These are phyloP conservation scores for Singerocomus inundabilis DNA, from an alignment of 1,284 basidiomycete species.

Conservation along the genomic window DNA sequence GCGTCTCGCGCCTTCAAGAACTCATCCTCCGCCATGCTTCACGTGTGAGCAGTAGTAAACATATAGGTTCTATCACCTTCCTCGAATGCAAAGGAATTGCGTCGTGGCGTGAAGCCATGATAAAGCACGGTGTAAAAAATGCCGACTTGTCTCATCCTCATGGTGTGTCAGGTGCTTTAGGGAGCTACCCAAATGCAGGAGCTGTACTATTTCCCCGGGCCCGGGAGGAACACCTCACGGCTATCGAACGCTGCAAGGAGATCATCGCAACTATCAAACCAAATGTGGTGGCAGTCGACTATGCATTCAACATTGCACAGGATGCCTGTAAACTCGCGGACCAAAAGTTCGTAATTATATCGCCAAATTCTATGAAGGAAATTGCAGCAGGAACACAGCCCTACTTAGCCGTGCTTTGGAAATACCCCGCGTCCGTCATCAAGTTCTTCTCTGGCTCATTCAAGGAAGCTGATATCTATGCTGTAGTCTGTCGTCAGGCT, in stretches of 20 bases:
- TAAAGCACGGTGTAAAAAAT: not conserved
- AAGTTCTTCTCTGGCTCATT: not conserved
- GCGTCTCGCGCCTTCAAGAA: slow-evolving; percentile 9
- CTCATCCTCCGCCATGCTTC: slow-evolving; percentile 6
- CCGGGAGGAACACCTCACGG: slow-evolving; percentile 3
- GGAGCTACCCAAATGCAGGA: not conserved
- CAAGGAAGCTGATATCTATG: not conserved
- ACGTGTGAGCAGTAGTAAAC: not conserved
- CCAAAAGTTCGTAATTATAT: slow-evolving; percentile 6
- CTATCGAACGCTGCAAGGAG: not conserved
- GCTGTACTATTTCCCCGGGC: not conserved
- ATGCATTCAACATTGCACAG: slow-evolving; percentile 1
- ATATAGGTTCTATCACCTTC: slow-evolving; percentile 3
- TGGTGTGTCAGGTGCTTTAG: slow-evolving; percentile 6
- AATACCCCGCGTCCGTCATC: slow-evolving; percentile 8
- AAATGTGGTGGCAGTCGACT: not conserved
- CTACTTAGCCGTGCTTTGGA: slow-evolving; percentile 1
- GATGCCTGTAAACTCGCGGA: slow-evolving; percentile 8
- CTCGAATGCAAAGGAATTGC: slow-evolving; percentile 4
- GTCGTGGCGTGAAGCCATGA: not conserved
- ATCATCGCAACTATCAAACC: slow-evolving; percentile 9
- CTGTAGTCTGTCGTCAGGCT: slow-evolving; percentile 1
- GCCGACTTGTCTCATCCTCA: not conserved
- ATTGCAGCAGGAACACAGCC: slow-evolving; percentile 1
- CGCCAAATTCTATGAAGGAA: slow-evolving; percentile 5